Evolutionary conservation across 148 eudicot genomes (phyloP), one percentile per base, ranked within the genome.

Genomic region (Talinum fruticosum): DNA sequence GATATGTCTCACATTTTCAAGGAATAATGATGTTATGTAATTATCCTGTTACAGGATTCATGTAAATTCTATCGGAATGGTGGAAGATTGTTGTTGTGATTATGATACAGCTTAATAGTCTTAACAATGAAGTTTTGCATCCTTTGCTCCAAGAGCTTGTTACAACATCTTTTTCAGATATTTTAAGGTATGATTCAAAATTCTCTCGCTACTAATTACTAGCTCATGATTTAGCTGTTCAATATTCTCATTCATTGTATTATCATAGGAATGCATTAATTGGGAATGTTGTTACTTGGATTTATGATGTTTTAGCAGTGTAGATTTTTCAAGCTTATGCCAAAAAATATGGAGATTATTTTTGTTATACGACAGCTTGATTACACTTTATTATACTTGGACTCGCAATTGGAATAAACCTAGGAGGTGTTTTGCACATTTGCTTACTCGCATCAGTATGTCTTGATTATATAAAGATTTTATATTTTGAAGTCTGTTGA

Each of bases 41-140:
- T 78, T 45, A 23, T 19, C 28, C 49, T 80, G 54, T 37, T 76
- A 79, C 91, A 93, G 97, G 91, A 79, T 37, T 85, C 97, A 49
- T 82, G 83, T 80, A 96, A 87, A 83, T 91, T 88, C n/a, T 87
- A 90, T 90, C 12, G 97, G 97, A 71, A 87, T 96, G 81, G 93
- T 93, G 74, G 99, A 96, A 81, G 99, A 91, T 75, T 96, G 99
- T 79, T 90, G 97, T 81, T 93, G 97, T 87, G 97, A 90, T 83
- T 96, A 96, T 77, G 97, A 91, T 79, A 96, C 97, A 0, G 97
- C n/a, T 93, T 35, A 92, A 90, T 77, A 82, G 76, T 72, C 82
- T 96, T 77, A 93, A 96, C 79, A 84, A 76, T 33, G 93, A 89
- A 79, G 99, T 90, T 51, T 82, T 96, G 76, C 79, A 96, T 82